These are phyloP conservation scores for Xylariomycetidae sp. DNA, from an alignment of 2,329 filamentous ascomycete genomes.

Conservation along the genomic window DNA sequence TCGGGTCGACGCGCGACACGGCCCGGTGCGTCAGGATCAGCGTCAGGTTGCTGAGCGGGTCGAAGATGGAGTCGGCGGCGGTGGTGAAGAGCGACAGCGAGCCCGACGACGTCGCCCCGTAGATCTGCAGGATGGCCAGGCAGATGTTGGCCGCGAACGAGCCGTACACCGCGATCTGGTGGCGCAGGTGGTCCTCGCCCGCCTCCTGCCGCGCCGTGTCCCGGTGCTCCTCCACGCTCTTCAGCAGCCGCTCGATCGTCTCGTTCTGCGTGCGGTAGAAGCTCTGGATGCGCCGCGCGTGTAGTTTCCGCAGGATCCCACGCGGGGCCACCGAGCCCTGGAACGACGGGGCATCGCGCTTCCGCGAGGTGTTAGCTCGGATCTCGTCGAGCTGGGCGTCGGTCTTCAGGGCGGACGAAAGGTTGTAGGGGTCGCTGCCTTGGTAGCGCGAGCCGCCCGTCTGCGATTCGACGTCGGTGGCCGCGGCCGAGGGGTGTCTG, in stretches of 20 bases:
- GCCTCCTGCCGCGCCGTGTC: slow-evolving; percentile 74
- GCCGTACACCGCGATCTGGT: slow-evolving; percentile 59
- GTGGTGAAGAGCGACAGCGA: slow-evolving; percentile 97
- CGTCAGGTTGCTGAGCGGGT: slow-evolving; percentile 82
- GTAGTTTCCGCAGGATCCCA: slow-evolving; percentile 14
- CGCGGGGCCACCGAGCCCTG: neutral
- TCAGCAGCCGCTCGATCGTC: slow-evolving; percentile 85
- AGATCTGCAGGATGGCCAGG: slow-evolving; percentile 76
- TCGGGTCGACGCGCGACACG: slow-evolving; percentile 77
- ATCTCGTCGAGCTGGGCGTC: slow-evolving; percentile 70
- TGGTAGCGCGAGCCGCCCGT: slow-evolving; percentile 30
- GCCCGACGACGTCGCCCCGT: slow-evolving; percentile 77
- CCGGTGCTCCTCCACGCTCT: slow-evolving; percentile 86
- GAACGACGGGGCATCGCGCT: slow-evolving; percentile 46
- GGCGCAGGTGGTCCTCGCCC: slow-evolving; percentile 73
- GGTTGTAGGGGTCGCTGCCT: slow-evolving; percentile 74
- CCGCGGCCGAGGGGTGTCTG: slow-evolving; percentile 31
- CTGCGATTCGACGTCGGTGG: slow-evolving; percentile 41
- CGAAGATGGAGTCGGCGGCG: slow-evolving; percentile 93
- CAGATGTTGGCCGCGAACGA: slow-evolving; percentile 75
- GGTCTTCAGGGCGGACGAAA: slow-evolving; percentile 73
- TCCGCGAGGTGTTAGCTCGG: slow-evolving; percentile 72
- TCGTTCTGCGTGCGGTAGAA: slow-evolving; percentile 93
- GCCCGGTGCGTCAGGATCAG: slow-evolving; percentile 83
- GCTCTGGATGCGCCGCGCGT: slow-evolving; percentile 56